These are phyloP conservation scores for Monosiga brevicollis DNA, from an alignment of 78 protist genomes.

Conservation along the genomic window DNA sequence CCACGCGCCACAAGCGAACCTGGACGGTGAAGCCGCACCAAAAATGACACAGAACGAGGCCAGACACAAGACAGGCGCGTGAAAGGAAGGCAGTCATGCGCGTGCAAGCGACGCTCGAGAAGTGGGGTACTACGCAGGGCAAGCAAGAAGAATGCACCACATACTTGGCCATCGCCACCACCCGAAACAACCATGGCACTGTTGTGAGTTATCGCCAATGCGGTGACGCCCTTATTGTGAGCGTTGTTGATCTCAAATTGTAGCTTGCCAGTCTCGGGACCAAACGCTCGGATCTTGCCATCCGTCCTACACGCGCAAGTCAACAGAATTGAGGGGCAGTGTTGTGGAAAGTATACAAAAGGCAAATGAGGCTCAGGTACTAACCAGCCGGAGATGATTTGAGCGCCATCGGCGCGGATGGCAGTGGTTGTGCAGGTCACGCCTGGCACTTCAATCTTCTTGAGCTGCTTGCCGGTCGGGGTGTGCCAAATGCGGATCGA, in stretches of 20 bases:
- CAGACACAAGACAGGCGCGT: no score
- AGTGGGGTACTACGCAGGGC: no score
- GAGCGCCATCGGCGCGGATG: slow-evolving; percentile 37
- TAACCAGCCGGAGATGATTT: slow-evolving; percentile 26
- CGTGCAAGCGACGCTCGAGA: no score
- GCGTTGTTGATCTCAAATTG: slow-evolving; percentile 52
- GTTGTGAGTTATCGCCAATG: slow-evolving; percentile 23
- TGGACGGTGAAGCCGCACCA: no score
- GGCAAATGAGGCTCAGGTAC: no score
- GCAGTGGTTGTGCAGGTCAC: slow-evolving; percentile 23
- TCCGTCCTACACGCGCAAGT: slow-evolving; percentile 51
- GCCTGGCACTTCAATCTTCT: slow-evolving; percentile 42
- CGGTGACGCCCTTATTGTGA: slow-evolving; percentile 49
- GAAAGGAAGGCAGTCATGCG: no score
- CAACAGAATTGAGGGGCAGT: no score
- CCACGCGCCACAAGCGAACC: slow-evolving; percentile 49
- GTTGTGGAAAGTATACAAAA: no score
- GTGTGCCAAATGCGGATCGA: slow-evolving; percentile 59
- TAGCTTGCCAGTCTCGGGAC: slow-evolving; percentile 59
- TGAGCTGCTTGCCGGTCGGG: slow-evolving; percentile 36
- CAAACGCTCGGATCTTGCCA: slow-evolving; percentile 63
- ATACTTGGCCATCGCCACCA: slow-evolving; percentile 53
- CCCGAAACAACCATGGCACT: slow-evolving; percentile 30
- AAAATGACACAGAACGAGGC: no score
- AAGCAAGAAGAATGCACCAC: no score